Evolutionary conservation across 441 rosid species (phyloP).

Genomic region (Gossypium schwendimanii): DNA sequence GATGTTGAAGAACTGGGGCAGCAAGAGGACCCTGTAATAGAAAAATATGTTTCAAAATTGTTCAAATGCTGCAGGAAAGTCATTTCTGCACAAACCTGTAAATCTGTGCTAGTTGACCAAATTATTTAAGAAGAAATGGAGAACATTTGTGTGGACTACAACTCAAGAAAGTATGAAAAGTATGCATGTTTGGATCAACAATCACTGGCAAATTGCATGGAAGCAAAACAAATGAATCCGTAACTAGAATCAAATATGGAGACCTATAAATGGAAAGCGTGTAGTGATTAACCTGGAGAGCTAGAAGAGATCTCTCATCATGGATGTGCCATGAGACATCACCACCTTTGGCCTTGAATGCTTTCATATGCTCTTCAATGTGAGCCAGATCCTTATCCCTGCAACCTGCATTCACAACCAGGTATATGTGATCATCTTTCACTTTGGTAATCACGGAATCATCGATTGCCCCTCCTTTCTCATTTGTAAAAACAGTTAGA

Average conservation of each 20-base stretch:
- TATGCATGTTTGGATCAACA: neutral
- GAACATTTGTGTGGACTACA: neutral
- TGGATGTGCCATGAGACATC: slow-evolving; percentile 93
- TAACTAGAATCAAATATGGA: neutral
- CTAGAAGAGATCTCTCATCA: slow-evolving; percentile 96
- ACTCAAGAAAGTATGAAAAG: neutral
- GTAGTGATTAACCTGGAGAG: slow-evolving; percentile 63
- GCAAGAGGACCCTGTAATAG: slow-evolving; percentile 83
- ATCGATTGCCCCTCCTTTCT: slow-evolving; percentile 92
- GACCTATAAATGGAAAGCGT: neutral
- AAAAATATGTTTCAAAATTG: neutral
- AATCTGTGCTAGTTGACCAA: neutral
- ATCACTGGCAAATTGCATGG: neutral
- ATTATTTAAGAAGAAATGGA: neutral
- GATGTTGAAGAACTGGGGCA: slow-evolving; percentile 75
- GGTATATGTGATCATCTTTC: slow-evolving; percentile 63
- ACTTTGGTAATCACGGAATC: slow-evolving; percentile 94
- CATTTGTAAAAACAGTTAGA: slow-evolving; percentile 82
- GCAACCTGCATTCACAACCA: slow-evolving; percentile 97
- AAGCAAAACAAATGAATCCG: neutral
- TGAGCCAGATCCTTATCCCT: slow-evolving; percentile 98
- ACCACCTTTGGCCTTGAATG: slow-evolving; percentile 83
- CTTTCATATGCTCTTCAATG: slow-evolving; percentile 90
- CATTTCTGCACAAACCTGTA: neutral
- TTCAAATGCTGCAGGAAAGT: neutral